These are phyloP conservation scores for Claviceps sorghi DNA, from an alignment of 2,329 filamentous ascomycete species.

Conservation along the genomic window DNA sequence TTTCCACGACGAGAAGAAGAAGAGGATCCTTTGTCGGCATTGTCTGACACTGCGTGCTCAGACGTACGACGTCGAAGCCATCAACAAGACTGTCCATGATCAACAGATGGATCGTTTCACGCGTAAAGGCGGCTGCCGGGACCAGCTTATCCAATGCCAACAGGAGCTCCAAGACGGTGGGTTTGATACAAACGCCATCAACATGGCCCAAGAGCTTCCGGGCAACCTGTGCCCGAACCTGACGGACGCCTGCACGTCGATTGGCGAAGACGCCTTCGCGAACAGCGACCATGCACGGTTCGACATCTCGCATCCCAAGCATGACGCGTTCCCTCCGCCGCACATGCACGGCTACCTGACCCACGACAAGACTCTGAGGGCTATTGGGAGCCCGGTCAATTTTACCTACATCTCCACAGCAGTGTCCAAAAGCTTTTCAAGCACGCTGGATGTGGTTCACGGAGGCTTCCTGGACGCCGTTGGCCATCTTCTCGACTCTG, in stretches of 20 bases:
- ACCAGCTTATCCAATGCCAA: slow-evolving; percentile 38
- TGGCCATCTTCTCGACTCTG: slow-evolving; percentile 43
- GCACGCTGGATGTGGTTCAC: slow-evolving; percentile 45
- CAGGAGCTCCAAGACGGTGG: slow-evolving; percentile 24
- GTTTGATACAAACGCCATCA: slow-evolving; percentile 34
- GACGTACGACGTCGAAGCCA: slow-evolving; percentile 43
- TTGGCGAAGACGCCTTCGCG: slow-evolving; percentile 42
- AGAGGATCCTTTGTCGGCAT: background rate
- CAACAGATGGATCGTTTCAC: slow-evolving; percentile 17
- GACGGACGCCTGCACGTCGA: slow-evolving; percentile 34
- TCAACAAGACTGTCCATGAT: slow-evolving; percentile 29
- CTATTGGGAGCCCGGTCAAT: slow-evolving; percentile 48
- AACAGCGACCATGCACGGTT: slow-evolving; percentile 38
- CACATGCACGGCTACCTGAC: slow-evolving; percentile 50
- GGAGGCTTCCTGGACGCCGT: slow-evolving; percentile 34
- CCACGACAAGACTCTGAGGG: slow-evolving; percentile 36
- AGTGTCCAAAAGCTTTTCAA: slow-evolving; percentile 37
- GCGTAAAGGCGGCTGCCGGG: slow-evolving; percentile 32
- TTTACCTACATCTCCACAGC: slow-evolving; percentile 32
- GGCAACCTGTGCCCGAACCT: slow-evolving; percentile 26
- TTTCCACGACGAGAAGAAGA: background rate
- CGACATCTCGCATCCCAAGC: slow-evolving; percentile 41
- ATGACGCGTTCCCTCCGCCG: slow-evolving; percentile 48
- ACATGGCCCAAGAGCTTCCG: slow-evolving; percentile 15
- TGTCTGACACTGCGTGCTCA: slow-evolving; percentile 1